phyloP scores from a whole-genome alignment of 495 filamentous ascomycete species.

The Penicillium bialowiezense region DNA sequence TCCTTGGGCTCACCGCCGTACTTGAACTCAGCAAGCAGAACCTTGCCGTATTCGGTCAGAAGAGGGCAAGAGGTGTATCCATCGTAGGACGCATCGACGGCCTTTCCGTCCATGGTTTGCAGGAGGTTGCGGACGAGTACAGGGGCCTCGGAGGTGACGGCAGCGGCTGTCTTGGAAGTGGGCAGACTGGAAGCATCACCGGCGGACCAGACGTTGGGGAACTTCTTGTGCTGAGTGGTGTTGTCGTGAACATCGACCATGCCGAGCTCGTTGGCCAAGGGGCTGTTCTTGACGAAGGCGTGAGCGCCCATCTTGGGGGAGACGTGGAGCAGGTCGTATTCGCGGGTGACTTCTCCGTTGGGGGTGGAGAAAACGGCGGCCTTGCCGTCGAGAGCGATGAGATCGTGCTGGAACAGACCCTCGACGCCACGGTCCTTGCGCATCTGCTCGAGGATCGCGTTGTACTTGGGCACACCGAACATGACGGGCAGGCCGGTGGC shows the following conservation, averaged over 20 bases:
- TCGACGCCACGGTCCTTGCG: slow-evolving; percentile 63
- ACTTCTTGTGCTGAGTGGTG: slow-evolving; percentile 62
- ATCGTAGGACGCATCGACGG: slow-evolving; percentile 52
- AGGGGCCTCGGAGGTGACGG: slow-evolving; percentile 61
- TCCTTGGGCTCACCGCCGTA: slow-evolving; percentile 70
- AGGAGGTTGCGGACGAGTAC: slow-evolving; percentile 59
- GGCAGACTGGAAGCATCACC: slow-evolving; percentile 66
- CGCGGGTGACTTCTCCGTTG: slow-evolving; percentile 45
- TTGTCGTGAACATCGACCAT: slow-evolving; percentile 63
- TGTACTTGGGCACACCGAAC: slow-evolving; percentile 72
- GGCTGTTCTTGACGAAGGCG: slow-evolving; percentile 55
- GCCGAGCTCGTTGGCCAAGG: slow-evolving; percentile 57
- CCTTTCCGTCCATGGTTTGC: slow-evolving; percentile 51
- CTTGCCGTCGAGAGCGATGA: slow-evolving; percentile 59
- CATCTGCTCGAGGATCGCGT: slow-evolving; percentile 55
- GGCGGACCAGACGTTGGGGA: slow-evolving; percentile 63
- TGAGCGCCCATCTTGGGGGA: slow-evolving; percentile 62
- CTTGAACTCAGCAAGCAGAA: slow-evolving; percentile 70
- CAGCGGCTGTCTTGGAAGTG: slow-evolving; percentile 67
- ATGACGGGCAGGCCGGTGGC: slow-evolving; percentile 60
- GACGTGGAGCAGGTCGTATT: slow-evolving; percentile 61
- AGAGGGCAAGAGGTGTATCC: slow-evolving; percentile 70
- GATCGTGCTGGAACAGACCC: slow-evolving; percentile 64
- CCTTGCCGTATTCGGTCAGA: slow-evolving; percentile 63
- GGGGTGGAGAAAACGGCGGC: slow-evolving; percentile 50